Evolutionary conservation across 495 filamentous ascomycete genomes (phyloP).

Genomic region (Neurospora sp.): DNA sequence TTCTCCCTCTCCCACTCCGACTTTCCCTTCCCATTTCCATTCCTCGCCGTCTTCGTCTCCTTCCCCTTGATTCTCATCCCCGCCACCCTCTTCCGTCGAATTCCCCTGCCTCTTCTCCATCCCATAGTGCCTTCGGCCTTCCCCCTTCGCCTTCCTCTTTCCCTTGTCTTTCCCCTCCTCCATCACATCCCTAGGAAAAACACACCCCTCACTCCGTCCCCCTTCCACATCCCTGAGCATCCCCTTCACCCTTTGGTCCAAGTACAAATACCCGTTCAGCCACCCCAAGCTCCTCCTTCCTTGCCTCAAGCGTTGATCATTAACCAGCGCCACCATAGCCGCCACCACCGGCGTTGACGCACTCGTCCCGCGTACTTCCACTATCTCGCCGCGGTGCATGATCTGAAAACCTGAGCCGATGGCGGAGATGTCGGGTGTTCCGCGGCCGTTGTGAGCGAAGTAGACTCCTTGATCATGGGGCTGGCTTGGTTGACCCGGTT

Average conservation of each 20-base stretch:
- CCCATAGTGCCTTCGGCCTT: background rate
- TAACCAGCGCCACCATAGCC: constrained; percentile 29
- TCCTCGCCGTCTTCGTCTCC: background rate
- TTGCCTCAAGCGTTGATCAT: constrained; percentile 27
- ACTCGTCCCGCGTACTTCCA: constrained; percentile 30
- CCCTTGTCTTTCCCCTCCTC: background rate
- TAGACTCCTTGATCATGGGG: constrained; percentile 26
- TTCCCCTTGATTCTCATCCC: background rate
- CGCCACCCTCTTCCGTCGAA: background rate
- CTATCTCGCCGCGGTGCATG: constrained; percentile 18
- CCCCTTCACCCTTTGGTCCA: constrained; percentile 7
- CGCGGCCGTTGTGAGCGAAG: constrained; percentile 55
- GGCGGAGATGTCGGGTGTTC: constrained; percentile 57
- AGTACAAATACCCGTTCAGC: constrained; percentile 30
- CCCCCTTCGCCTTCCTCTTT: background rate
- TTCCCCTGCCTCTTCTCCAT: background rate
- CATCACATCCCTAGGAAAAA: constrained; percentile 14
- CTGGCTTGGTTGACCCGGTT: background rate
- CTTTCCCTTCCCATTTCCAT: background rate
- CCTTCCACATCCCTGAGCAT: constrained; percentile 23
- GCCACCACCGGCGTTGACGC: constrained; percentile 32
- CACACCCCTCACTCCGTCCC: constrained; percentile 26
- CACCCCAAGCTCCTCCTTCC: constrained; percentile 31
- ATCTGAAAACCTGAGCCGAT: constrained; percentile 30
- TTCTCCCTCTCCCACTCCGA: background rate